phyloP scores from a whole-genome alignment of 2,329 filamentous ascomycete species.

The Hypoxylon sp. region DNA sequence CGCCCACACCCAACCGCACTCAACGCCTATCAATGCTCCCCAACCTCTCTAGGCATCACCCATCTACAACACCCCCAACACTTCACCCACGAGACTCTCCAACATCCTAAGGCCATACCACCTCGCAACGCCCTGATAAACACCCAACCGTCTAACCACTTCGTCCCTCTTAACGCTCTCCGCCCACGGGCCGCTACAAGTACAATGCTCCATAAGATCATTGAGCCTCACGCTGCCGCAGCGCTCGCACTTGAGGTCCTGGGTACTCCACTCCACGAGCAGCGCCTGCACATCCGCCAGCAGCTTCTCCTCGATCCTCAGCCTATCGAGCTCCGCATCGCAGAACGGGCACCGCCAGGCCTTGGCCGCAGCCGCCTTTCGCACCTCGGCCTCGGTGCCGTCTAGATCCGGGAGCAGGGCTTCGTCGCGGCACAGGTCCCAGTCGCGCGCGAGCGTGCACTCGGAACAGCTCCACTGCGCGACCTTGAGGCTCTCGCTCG shows the following conservation, averaged over 20 bases:
- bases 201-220: conserved; percentile 97
- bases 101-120: conserved; percentile 89
- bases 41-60: background rate
- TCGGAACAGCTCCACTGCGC: conserved; percentile 86
- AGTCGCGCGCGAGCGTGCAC: conserved; percentile 89
- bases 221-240: conserved; percentile 84
- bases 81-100: conserved; percentile 77
- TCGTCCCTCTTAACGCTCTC: conserved; percentile 78
- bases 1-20: background rate
- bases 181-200: conserved; percentile 89
- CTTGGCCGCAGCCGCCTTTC: conserved; percentile 56
- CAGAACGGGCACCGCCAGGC: conserved; percentile 86
- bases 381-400: conserved; percentile 33
- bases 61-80: conserved; percentile 58
- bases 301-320: conserved; percentile 86
- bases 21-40: background rate
- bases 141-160: conserved; percentile 74
- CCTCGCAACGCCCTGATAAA: conserved; percentile 81
- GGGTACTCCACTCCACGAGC: conserved; percentile 85
- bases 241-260: conserved; percentile 86
- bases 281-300: conserved; percentile 82
- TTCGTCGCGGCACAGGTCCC: conserved; percentile 93
- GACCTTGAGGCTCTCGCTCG: conserved; percentile 80
- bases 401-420: conserved; percentile 75
- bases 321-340: conserved; percentile 79